These are phyloP conservation scores for Pseudogymnoascus sp. DNA, from an alignment of 2,329 filamentous ascomycete species.

Conservation along the genomic window DNA sequence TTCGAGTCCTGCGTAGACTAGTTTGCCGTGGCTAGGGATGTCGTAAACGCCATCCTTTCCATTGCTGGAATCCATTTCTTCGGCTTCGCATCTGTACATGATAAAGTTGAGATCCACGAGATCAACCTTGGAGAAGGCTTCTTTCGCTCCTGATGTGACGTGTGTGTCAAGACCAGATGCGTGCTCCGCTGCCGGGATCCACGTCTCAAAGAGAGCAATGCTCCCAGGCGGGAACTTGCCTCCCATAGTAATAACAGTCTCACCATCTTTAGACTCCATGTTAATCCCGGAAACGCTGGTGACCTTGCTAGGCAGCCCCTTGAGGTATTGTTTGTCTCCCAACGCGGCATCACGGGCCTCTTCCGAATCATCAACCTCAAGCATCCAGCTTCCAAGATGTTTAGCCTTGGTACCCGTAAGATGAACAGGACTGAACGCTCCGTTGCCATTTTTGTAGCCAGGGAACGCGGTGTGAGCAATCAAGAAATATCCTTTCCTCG, in stretches of 20 bases:
- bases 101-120: slow-evolving; percentile 86
- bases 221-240: slow-evolving; percentile 87
- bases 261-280: slow-evolving; percentile 64
- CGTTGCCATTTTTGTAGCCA: slow-evolving; percentile 79
- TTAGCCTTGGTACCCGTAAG: slow-evolving; percentile 79
- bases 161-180: slow-evolving; percentile 77
- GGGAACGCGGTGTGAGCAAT: slow-evolving; percentile 96
- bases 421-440: slow-evolving; percentile 69
- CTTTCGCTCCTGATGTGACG: slow-evolving; percentile 72
- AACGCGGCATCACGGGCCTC: slow-evolving; percentile 60
- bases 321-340: slow-evolving; percentile 64
- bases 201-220: slow-evolving; percentile 92
- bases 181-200: slow-evolving; percentile 83
- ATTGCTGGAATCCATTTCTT: slow-evolving; percentile 73
- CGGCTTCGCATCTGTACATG: slow-evolving; percentile 84
- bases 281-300: slow-evolving; percentile 66
- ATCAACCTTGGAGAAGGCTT: slow-evolving; percentile 68
- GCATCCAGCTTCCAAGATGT: slow-evolving; percentile 82
- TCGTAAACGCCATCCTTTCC: slow-evolving; percentile 83
- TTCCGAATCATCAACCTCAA: slow-evolving; percentile 76
- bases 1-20: slow-evolving; percentile 94
- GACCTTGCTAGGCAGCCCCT: slow-evolving; percentile 78
- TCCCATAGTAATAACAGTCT: slow-evolving; percentile 73
- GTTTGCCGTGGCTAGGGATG: slow-evolving; percentile 73
- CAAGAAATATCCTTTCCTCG: slow-evolving; percentile 87